Percentiles rank a stretch among this genome's conserved stretches.
Conservation (phyloP, 2,329 filamentous ascomycete species). For the Penicillium sp. region DNA sequence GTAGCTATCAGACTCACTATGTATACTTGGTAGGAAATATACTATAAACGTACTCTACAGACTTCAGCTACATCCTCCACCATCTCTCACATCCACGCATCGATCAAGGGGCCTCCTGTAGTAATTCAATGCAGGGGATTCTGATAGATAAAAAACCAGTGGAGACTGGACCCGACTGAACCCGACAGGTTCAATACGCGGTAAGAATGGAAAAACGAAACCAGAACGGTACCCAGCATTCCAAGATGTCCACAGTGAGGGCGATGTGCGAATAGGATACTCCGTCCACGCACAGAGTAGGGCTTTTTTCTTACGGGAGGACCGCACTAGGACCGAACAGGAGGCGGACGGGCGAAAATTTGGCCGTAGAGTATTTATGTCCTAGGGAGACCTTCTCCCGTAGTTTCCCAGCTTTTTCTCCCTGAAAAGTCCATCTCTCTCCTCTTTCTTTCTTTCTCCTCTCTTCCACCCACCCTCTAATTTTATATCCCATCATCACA, state of each 20-base stretch:
- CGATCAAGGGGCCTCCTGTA: background rate
- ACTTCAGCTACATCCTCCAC: no score
- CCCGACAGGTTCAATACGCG: constrained; percentile 18
- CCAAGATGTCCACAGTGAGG: constrained; percentile 7
- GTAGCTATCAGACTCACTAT: no score
- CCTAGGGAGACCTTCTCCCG: constrained; percentile 30
- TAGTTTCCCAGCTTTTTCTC: constrained; percentile 40
- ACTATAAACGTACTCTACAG: no score
- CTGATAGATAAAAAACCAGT: constrained; percentile 7
- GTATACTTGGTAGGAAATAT: no score
- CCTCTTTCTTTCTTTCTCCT: constrained; percentile 27
- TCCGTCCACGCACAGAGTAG: constrained; percentile 28
- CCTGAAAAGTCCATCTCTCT: constrained; percentile 33
- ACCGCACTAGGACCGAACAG: constrained; percentile 34
- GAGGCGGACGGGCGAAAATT: constrained; percentile 40
- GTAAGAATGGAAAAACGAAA: constrained; percentile 19
- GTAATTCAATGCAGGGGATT: constrained; percentile 4
- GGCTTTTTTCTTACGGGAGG: constrained; percentile 25
- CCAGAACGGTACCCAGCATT: constrained; percentile 18
- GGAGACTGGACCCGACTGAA: constrained; percentile 13
- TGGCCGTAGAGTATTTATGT: constrained; percentile 42
- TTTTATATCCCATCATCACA: constrained; percentile 57
- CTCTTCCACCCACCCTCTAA: constrained; percentile 24
- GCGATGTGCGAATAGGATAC: constrained; percentile 21
- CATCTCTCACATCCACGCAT: background rate